These are phyloP conservation scores for Acanthamoeba royreba DNA, from an alignment of 208 protist species.

Conservation along the genomic window DNA sequence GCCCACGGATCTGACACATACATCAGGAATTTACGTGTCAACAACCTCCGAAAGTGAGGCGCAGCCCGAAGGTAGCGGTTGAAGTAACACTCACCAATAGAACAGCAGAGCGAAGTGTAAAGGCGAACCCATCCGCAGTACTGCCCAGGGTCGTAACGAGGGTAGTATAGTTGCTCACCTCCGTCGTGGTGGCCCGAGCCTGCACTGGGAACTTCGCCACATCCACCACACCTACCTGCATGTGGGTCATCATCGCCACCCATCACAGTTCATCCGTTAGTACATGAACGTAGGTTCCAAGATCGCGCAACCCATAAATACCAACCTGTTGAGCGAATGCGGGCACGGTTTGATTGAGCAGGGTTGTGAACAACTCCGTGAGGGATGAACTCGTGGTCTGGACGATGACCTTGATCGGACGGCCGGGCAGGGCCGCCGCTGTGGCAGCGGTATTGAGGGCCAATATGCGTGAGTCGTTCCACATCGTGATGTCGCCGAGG, in stretches of 20 bases:
- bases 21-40: no score
- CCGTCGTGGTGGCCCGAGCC: no score
- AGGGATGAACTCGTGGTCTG: neutral
- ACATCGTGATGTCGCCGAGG: neutral
- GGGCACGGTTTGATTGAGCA: neutral
- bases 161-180: neutral
- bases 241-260: neutral
- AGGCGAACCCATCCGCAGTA: neutral
- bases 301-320: neutral
- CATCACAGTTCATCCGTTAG: neutral
- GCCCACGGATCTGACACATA: no score
- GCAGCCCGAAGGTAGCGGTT: no score
- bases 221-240: neutral
- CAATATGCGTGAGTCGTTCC: neutral
- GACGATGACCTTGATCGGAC: neutral
- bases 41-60: no score
- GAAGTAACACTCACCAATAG: no score
- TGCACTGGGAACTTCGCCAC: neutral
- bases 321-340: neutral
- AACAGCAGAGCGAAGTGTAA: no score
- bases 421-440: neutral
- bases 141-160: neutral
- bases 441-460: neutral
- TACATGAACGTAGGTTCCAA: neutral
- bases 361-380: neutral